Evolutionary conservation across 768 basidiomycete genomes (phyloP), one percentile per base, ranked within the genome.

Genomic region (Megacollybia marginata): DNA sequence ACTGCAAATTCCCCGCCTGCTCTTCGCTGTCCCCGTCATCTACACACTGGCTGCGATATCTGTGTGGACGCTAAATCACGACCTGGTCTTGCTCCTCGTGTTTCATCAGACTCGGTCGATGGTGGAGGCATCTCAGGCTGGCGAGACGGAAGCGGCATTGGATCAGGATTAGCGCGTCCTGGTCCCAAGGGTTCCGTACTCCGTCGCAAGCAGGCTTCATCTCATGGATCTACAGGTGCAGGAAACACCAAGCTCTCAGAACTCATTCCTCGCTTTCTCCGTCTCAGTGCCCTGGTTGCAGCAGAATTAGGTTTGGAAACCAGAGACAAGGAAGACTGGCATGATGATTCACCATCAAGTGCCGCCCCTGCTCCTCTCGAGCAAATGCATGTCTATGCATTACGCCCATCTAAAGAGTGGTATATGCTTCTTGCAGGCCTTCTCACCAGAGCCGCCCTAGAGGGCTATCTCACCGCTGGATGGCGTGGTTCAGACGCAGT

Each of bases 391-490:
- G 70, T 69, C 5, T 58, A 66, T n/a, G 82, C 84, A 0, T 63
- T 88, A 33, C 71, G 73, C 2, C 90, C 90, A 0, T 83, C 88
- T 23, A 68, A 77, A 20, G 80, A 82, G 54, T 93, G 91, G 91
- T 93, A 91, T 63, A 73, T 85, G 66, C 73, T 94, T 11, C 71
- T 92, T 13, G 79, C 79, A 0, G 83, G 86, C 2, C 68, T 94
- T 19, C 69, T 91, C 28, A 89, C 89, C 5, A 78, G 90, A n/a
- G 88, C 88, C 0, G 85, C 82, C 16, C 65, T 93, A 47, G 89
- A 94, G 59, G 91, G 91, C 0, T 93, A 92, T 59, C 72, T 92
- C 42, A 82, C 81, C 1, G 84, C 81, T 9, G 84, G 85, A 0
- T 94, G 91, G 91, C 75, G 73, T 28, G 89, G 91, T 1, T 66